Evolutionary conservation across 2,329 filamentous ascomycete genomes (phyloP), one percentile per base, ranked within the genome.

Genomic region (Myriangium duriaei): DNA sequence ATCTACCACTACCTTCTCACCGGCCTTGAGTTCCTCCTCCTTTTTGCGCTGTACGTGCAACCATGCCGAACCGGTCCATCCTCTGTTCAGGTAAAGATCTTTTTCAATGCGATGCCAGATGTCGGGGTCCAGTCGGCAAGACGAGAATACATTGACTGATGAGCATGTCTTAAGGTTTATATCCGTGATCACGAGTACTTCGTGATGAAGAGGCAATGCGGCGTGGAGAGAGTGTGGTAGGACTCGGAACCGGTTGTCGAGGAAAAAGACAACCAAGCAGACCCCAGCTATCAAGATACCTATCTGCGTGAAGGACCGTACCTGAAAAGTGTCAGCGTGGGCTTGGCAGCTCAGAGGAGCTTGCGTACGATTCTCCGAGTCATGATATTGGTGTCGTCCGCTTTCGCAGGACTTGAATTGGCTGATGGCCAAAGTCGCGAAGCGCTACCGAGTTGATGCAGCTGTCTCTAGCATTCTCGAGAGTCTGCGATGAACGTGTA

Each of bases 51-150:
- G 75, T 43, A 94, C 73, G 54, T 87, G 81, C 16, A 95, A 58
- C 57, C 83, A 95, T 19, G 84, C 85, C 53, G 72, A 81, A 17
- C 74, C 74, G 30, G 82, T 68, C 74, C 83, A 84, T 36, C 76
- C 72, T 42, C 72, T 74, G 44, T 75, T 75, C 12, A 95, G 71
- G 55, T 85, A 91, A 0, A 95, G 70, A 54, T 95, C 85, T 62
- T 94, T 95, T 47, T 93, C 81, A 45, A 95, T 67, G 34, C 82
- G 79, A 49, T 84, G 77, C 87, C 87, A 95, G 45, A 72, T 65
- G 30, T 74, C 63, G 26, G 69, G 59, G 51, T 91, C 79, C 45
- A 91, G 72, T 45, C 76, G 76, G 63, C 84, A 93, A 31, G 72
- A 79, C 3, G 80, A 79, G 42, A 59, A 49, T 4, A 63, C 64